Evolutionary conservation across 805 yeast species (phyloP), one percentile per base, ranked within the genome.

Genomic region (Ogataea corticis): DNA sequence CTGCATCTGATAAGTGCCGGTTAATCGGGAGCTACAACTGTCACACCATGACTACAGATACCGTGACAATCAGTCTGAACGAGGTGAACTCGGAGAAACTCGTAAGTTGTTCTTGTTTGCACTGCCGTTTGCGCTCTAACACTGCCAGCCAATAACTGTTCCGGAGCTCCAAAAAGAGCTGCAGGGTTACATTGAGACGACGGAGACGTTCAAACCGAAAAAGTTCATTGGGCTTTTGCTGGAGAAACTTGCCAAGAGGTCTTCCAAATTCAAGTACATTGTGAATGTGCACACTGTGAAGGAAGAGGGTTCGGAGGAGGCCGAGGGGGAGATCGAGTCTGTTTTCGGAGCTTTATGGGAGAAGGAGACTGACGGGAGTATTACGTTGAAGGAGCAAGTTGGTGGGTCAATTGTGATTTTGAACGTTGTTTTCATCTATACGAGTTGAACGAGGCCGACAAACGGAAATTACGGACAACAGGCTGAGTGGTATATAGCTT

Each of bases 301-400:
- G 7, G 25, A 9, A 21, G 9, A 21, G 9, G 49, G 60, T 16
- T 30, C 47, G 4, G 56, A 55, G 11, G 51, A 52, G 1, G 57
- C 64, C 16, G 55, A 58, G 4, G 57, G 57, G 18, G 51, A 73
- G 15, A 51, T 63, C 2, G 65, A 73, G 9, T 61, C 69, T 4
- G 34, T 51, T n/a, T 66, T 79, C 38, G 84, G 83, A 10, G 75
- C 83, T 0, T 65, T 73, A 4, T 82, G 87, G 86, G 81, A 81
- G 50, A 57, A 67, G 7, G 62, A 66, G 11, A 78, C 69, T 37
- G 89, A 83, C 59, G 87, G 87, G 2, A 63, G 70, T 28, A 62
- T 73, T 11, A 69, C 69, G 18, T 45, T 75, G 16, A 65, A 64
- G 40, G 45, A 71, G 12, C 51, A 54, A 6, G 30, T 49, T 7